These are phyloP conservation scores for Mycocentrospora acerina DNA, from an alignment of 2,329 filamentous ascomycete genomes.

Conservation along the genomic window DNA sequence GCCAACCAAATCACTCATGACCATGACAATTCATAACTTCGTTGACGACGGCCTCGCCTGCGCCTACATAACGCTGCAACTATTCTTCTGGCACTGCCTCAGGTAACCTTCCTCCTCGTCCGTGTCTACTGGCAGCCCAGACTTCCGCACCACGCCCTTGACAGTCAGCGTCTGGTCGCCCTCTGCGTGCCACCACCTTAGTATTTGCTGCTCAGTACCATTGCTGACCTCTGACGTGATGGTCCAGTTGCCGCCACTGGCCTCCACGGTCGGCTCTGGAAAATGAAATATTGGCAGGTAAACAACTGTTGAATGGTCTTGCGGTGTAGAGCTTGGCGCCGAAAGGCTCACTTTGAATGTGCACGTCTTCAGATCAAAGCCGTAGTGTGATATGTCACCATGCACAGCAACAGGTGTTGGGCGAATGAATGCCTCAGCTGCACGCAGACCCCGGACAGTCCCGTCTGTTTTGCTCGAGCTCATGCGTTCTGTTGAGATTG, in stretches of 20 bases:
- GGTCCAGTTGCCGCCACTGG: conserved; percentile 86
- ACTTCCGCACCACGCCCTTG: conserved; percentile 68
- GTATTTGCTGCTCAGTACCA: conserved; percentile 68
- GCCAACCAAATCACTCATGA: background rate
- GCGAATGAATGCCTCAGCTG: conserved; percentile 89
- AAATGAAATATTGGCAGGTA: conserved; percentile 94
- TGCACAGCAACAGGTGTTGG: conserved; percentile 76
- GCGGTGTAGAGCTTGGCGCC: conserved; percentile 59
- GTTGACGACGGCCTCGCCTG: no score
- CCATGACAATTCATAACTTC: no score
- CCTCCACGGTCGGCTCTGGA: conserved; percentile 72
- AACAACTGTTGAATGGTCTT: conserved; percentile 74
- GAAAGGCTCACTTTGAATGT: conserved; percentile 72
- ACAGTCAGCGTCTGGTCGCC: conserved; percentile 81
- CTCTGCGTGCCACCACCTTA: conserved; percentile 91
- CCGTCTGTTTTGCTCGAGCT: conserved; percentile 24
- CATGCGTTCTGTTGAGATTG: conserved; percentile 62
- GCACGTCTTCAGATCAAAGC: conserved; percentile 80
- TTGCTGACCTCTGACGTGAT: conserved; percentile 73
- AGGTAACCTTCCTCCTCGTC: conserved; percentile 78
- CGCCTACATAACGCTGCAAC: conserved; percentile 48
- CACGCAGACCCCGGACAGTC: conserved; percentile 66
- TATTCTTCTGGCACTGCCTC: conserved; percentile 57
- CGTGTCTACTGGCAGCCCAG: conserved; percentile 49
- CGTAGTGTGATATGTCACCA: conserved; percentile 69